Conservation (phyloP, 768 basidiomycete genomes). For the Podaxis sp. region DNA sequence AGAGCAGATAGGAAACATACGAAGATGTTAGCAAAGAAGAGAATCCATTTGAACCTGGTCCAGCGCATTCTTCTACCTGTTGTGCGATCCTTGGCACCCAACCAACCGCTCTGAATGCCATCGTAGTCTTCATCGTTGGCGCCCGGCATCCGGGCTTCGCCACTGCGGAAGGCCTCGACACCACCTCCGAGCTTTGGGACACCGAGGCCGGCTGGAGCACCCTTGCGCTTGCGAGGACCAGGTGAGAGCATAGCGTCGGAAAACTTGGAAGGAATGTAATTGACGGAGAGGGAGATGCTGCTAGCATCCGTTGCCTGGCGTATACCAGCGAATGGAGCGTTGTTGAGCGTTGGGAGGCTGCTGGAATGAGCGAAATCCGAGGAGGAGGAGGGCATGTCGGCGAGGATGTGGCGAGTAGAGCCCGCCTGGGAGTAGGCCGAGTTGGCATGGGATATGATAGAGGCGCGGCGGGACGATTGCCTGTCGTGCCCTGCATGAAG, state of each 20-base stretch:
- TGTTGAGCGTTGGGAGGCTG: background rate
- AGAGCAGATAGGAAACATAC: constrained; percentile 21
- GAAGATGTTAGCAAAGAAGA: constrained; percentile 62
- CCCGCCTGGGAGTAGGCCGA: constrained; percentile 42
- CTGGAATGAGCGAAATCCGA: background rate
- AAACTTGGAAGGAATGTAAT: constrained; percentile 78
- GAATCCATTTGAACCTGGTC: constrained; percentile 82
- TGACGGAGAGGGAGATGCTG: constrained; percentile 59
- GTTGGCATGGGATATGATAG: constrained; percentile 30
- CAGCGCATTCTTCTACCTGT: constrained; percentile 47
- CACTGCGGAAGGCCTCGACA: constrained; percentile 54
- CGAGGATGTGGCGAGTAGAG: constrained; percentile 46
- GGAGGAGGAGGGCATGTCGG: constrained; percentile 25
- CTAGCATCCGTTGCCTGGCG: constrained; percentile 35
- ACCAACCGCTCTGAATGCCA: constrained; percentile 4
- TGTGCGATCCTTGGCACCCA: constrained; percentile 19
- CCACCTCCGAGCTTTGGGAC: constrained; percentile 67
- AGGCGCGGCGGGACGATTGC: constrained; percentile 30
- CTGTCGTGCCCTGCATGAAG: constrained; percentile 5
- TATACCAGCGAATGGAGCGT: constrained; percentile 30
- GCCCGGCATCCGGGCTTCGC: constrained; percentile 44
- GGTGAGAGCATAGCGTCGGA: constrained; percentile 39
- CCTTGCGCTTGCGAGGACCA: constrained; percentile 30
- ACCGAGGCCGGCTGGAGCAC: constrained; percentile 23
- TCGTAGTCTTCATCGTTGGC: constrained; percentile 6